Evolutionary conservation across 176 grass and related monocot species (phyloP).

Genomic region (Paspalum vaginatum): DNA sequence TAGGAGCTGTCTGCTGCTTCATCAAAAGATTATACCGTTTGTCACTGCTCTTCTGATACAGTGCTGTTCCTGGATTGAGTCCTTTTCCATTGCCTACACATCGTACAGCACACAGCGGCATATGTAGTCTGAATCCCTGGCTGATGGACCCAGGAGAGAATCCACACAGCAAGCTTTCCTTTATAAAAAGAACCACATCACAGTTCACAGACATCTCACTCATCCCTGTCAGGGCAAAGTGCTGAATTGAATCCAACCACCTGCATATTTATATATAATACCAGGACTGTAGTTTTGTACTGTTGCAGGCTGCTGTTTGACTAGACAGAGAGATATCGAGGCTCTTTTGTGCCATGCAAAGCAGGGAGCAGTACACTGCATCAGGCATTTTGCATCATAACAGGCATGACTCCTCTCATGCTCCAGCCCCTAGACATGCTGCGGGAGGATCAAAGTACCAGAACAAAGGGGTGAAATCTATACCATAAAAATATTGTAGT

Average conservation of each 20-base stretch:
- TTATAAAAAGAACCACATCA: conserved; percentile 62
- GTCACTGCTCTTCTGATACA: conserved; percentile 32
- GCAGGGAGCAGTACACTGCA: conserved; percentile 51
- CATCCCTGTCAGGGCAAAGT: conserved; percentile 55
- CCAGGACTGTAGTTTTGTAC: conserved; percentile 37
- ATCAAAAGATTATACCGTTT: conserved; percentile 9
- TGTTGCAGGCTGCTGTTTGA: conserved; percentile 56
- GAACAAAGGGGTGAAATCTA: too few species aligned
- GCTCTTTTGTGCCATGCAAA: conserved; percentile 67
- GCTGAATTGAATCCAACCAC: conserved; percentile 43
- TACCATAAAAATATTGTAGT: too few species aligned
- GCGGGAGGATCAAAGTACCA: too few species aligned
- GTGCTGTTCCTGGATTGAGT: conserved; percentile 23
- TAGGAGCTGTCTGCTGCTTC: conserved; percentile 34
- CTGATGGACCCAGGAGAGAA: conserved; percentile 50
- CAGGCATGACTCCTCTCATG: conserved; percentile 44
- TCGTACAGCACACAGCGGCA: conserved; percentile 39
- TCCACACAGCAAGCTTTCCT: conserved; percentile 59
- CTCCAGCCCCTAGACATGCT: conserved; percentile 42
- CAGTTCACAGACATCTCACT: conserved; percentile 50
- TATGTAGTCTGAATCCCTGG: conserved; percentile 42
- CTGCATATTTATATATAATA: conserved; percentile 39
- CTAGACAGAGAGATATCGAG: conserved; percentile 44
- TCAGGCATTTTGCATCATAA: conserved; percentile 57
- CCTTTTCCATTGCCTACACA: conserved; percentile 33